A percentile compares a stretch with the other conserved stretches of the same genome.
These are phyloP conservation scores for Durio zibethinus DNA, from an alignment of 345 rosid genomes.

Conservation along the genomic window DNA sequence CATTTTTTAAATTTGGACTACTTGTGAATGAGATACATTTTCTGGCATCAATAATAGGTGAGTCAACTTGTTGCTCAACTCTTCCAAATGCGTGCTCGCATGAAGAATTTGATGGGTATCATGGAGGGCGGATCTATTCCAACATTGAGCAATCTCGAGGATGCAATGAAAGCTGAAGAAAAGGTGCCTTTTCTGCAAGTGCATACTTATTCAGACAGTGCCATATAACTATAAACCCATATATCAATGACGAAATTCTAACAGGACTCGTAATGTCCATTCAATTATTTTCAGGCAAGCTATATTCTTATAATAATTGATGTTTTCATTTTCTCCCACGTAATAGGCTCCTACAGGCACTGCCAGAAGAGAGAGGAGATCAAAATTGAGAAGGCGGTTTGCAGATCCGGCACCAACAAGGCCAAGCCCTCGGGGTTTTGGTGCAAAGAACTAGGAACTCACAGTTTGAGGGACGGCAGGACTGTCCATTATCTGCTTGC, in stretches of 20 bases:
- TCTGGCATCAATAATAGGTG: slow-evolving; percentile 48
- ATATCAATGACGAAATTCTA: background rate
- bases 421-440: slow-evolving; percentile 79
- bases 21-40: slow-evolving; percentile 7
- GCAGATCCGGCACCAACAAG: slow-evolving; percentile 50
- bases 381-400: slow-evolving; percentile 60
- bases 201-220: background rate
- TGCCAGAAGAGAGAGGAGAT: slow-evolving; percentile 72
- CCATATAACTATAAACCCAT: background rate
- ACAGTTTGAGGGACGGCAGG: background rate
- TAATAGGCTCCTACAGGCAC: slow-evolving; percentile 83
- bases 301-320: background rate
- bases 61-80: slow-evolving; percentile 92
- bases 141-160: slow-evolving; percentile 77
- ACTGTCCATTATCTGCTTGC: background rate
- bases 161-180: slow-evolving; percentile 65
- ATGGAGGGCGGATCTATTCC: slow-evolving; percentile 94
- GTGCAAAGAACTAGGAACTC: slow-evolving; percentile 47
- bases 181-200: slow-evolving; percentile 46
- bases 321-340: slow-evolving; percentile 8
- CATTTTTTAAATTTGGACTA: background rate
- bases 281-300: background rate
- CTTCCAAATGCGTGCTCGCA: slow-evolving; percentile 84
- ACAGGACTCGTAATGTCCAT: background rate
- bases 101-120: slow-evolving; percentile 94